These are phyloP conservation scores for Barbatosphaeria neglecta DNA, from an alignment of 495 filamentous ascomycete species.

Conservation along the genomic window DNA sequence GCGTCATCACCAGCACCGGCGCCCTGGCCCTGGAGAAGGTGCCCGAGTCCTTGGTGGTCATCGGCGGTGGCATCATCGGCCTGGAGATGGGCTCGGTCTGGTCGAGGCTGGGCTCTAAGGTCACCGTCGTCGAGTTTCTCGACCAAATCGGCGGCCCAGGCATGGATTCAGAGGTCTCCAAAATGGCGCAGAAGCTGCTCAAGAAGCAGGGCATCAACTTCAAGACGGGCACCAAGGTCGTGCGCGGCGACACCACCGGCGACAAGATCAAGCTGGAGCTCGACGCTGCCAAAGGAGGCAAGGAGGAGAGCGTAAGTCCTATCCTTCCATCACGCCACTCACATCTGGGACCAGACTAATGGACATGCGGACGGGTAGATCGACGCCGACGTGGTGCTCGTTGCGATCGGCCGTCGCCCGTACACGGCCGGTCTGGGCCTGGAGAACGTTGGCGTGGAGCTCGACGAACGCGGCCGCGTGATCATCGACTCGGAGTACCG, in stretches of 20 bases:
- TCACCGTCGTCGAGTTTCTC: constrained; percentile 94
- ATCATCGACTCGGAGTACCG: constrained; percentile 98
- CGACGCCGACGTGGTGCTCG: constrained; percentile 90
- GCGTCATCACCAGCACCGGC: constrained; percentile 90
- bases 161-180: constrained; percentile 92
- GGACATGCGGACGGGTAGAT: constrained; percentile 42
- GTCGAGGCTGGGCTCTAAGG: constrained; percentile 84
- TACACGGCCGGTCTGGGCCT: constrained; percentile 86
- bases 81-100: constrained; percentile 98
- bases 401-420: constrained; percentile 89
- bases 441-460: constrained; percentile 89
- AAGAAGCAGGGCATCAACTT: constrained; percentile 97
- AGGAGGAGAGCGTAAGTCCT: constrained; percentile 75
- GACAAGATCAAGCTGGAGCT: constrained; percentile 67
- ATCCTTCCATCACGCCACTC: no score
- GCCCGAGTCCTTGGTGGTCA: constrained; percentile 95
- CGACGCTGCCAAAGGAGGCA: constrained; percentile 93
- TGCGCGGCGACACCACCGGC: constrained; percentile 67
- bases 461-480: constrained; percentile 84
- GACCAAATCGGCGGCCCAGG: constrained; percentile 94
- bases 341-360: no score
- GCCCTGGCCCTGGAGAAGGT: constrained; percentile 81
- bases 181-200: constrained; percentile 84
- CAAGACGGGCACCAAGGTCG: constrained; percentile 93
- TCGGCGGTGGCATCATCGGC: constrained; percentile 97